Conservation (phyloP, 352 stramenopile species). For the Phytophthora nicotianae region DNA sequence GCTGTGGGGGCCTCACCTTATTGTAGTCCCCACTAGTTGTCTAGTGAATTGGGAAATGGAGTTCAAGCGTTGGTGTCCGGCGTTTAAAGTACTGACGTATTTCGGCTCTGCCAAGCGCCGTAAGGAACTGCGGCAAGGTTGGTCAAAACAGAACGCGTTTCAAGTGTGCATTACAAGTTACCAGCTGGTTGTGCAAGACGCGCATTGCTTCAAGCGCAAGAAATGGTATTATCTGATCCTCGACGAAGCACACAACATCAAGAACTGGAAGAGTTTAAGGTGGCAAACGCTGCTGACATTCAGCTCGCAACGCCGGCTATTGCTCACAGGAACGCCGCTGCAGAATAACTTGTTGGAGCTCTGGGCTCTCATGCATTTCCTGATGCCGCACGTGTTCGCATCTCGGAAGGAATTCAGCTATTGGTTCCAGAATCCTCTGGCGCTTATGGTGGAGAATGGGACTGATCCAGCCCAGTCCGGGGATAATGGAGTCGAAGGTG, state of each 20-base stretch:
- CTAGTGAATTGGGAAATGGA: slow-evolving; percentile 99
- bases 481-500: slow-evolving; percentile 28
- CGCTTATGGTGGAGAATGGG: slow-evolving; percentile 72
- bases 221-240: slow-evolving; percentile 99
- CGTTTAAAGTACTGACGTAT: slow-evolving; percentile 98
- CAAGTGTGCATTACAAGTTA: slow-evolving; percentile 99
- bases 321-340: slow-evolving; percentile 97
- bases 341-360: slow-evolving; percentile 98
- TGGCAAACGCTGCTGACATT: slow-evolving; percentile 99
- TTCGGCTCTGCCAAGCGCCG: slow-evolving; percentile 97
- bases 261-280: slow-evolving; percentile 98
- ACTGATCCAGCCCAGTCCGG: slow-evolving; percentile 78
- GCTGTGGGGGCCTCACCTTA: slow-evolving; percentile 98
- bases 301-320: slow-evolving; percentile 92
- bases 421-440: slow-evolving; percentile 98
- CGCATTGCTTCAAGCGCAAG: slow-evolving; percentile 97
- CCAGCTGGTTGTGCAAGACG: slow-evolving; percentile 97
- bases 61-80: slow-evolving; percentile 97
- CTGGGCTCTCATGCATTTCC: slow-evolving; percentile 98
- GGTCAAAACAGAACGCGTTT: slow-evolving; percentile 96
- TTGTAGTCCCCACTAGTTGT: slow-evolving; percentile 98
- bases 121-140: slow-evolving; percentile 91
- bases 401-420: slow-evolving; percentile 96
- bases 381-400: slow-evolving; percentile 98
- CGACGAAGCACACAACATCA: slow-evolving; percentile 99